Evolutionary conservation across 108 stramenopile species (phyloP).

Genomic region (Thalassiosira profunda): DNA sequence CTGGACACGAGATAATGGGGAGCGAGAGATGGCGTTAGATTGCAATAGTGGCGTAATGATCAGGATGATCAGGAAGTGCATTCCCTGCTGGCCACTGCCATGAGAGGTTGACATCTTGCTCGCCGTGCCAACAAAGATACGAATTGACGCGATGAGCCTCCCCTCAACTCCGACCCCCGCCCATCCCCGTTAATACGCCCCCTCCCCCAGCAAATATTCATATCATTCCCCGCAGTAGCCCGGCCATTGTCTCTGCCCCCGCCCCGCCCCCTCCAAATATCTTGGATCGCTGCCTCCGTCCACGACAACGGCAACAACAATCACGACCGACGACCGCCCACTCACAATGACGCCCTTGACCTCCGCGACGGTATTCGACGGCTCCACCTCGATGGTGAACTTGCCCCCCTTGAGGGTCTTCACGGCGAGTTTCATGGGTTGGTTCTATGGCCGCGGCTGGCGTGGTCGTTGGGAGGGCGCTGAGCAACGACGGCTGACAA

Average conservation of each 20-base stretch:
- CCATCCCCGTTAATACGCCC: no score
- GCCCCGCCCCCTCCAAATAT: no score
- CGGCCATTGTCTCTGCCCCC: no score
- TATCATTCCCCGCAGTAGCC: no score
- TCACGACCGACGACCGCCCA: no score
- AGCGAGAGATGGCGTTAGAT: neutral
- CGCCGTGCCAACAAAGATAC: neutral
- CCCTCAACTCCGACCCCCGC: no score
- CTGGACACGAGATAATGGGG: constrained; percentile 24
- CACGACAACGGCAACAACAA: no score
- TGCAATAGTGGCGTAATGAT: neutral
- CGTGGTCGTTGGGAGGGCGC: neutral
- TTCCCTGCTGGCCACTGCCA: neutral
- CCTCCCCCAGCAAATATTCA: no score
- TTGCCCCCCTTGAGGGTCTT: constrained; percentile 92
- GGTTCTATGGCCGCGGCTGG: neutral
- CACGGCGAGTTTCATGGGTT: constrained; percentile 81
- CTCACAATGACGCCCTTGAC: constrained; percentile 87
- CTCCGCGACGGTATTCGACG: constrained; percentile 60
- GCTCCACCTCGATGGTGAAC: constrained; percentile 81
- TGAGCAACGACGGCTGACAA: neutral
- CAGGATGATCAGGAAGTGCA: neutral
- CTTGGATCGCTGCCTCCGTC: no score
- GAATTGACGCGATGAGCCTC: neutral
- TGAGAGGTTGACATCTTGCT: neutral